These are phyloP conservation scores for Kodamaea restingae DNA, from an alignment of 805 yeast genomes.

Conservation along the genomic window DNA sequence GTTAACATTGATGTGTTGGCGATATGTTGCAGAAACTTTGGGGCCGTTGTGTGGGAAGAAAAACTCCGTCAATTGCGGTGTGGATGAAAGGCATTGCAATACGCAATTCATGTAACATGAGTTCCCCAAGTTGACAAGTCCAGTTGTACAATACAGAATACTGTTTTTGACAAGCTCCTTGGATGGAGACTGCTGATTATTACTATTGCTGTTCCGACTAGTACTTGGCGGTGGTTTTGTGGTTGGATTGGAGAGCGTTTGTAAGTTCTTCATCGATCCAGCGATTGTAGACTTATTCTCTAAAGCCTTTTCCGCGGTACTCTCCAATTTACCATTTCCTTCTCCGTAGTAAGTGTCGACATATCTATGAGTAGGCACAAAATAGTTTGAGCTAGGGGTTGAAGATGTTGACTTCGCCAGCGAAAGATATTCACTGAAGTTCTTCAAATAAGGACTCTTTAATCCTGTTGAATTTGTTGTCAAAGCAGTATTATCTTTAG, in stretches of 20 bases:
- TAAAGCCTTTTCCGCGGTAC: not conserved
- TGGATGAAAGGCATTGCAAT: slow-evolving; percentile 79
- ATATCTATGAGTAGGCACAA: slow-evolving; percentile 8
- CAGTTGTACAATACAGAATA: slow-evolving; percentile 46
- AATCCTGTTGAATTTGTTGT: not conserved
- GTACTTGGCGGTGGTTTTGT: not conserved
- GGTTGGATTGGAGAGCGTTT: too few species aligned
- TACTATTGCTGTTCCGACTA: not conserved
- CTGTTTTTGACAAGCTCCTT: not conserved
- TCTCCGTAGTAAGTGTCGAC: not conserved
- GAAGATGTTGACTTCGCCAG: slow-evolving; percentile 20
- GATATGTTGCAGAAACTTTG: slow-evolving; percentile 44
- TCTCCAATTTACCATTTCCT: too few species aligned
- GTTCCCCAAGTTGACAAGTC: slow-evolving; percentile 79
- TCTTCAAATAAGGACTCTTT: slow-evolving; percentile 22
- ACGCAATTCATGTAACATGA: slow-evolving; percentile 92
- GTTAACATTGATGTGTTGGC: slow-evolving; percentile 63
- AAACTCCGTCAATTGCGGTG: slow-evolving; percentile 58
- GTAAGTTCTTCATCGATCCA: slow-evolving; percentile 1
- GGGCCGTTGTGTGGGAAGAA: slow-evolving; percentile 42
- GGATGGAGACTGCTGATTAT: not conserved
- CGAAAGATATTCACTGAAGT: slow-evolving; percentile 25
- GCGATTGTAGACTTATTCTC: not conserved
- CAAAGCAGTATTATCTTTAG: slow-evolving; percentile 8
- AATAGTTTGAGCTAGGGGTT: slow-evolving; percentile 17